These are phyloP conservation scores for Phytophthora quininea DNA, from an alignment of 352 stramenopile genomes.

Conservation along the genomic window DNA sequence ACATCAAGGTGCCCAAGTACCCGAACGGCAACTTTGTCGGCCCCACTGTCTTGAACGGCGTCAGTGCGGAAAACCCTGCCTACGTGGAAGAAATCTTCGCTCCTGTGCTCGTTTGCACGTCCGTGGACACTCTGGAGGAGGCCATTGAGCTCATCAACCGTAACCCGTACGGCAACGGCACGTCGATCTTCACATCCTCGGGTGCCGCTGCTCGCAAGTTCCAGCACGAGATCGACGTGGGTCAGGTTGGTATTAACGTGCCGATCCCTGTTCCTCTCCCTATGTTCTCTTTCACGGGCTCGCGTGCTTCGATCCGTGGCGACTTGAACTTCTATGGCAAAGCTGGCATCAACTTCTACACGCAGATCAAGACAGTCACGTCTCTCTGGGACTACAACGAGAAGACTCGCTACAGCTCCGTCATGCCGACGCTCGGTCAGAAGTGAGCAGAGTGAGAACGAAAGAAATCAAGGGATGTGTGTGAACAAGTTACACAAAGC, in stretches of 20 bases:
- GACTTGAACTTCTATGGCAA: slow-evolving; percentile 99
- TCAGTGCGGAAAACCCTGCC: slow-evolving; percentile 84
- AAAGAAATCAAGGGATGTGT: neutral
- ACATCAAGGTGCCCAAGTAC: slow-evolving; percentile 90
- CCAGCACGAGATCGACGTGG: slow-evolving; percentile 96
- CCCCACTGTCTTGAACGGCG: slow-evolving; percentile 92
- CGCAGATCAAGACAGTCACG: slow-evolving; percentile 98
- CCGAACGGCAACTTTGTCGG: slow-evolving; percentile 96
- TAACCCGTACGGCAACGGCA: slow-evolving; percentile 98
- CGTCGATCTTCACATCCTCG: slow-evolving; percentile 95
- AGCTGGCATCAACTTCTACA: slow-evolving; percentile 97
- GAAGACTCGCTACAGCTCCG: slow-evolving; percentile 88
- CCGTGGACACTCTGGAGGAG: slow-evolving; percentile 95
- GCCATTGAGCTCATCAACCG: slow-evolving; percentile 95
- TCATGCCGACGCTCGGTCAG: slow-evolving; percentile 92
- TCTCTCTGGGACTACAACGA: slow-evolving; percentile 95
- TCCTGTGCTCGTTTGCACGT: slow-evolving; percentile 93
- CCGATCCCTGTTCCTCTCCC: slow-evolving; percentile 97
- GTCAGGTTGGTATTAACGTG: slow-evolving; percentile 97
- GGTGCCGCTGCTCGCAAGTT: slow-evolving; percentile 96
- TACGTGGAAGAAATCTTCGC: slow-evolving; percentile 98
- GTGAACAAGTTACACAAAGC: slow-evolving; percentile 1
- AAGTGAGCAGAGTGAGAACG: slow-evolving; percentile 38
- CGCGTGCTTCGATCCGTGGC: slow-evolving; percentile 92
- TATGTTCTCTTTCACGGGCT: slow-evolving; percentile 99